These are phyloP conservation scores for Phytopythium litorale DNA, from an alignment of 352 stramenopile genomes.

Conservation along the genomic window DNA sequence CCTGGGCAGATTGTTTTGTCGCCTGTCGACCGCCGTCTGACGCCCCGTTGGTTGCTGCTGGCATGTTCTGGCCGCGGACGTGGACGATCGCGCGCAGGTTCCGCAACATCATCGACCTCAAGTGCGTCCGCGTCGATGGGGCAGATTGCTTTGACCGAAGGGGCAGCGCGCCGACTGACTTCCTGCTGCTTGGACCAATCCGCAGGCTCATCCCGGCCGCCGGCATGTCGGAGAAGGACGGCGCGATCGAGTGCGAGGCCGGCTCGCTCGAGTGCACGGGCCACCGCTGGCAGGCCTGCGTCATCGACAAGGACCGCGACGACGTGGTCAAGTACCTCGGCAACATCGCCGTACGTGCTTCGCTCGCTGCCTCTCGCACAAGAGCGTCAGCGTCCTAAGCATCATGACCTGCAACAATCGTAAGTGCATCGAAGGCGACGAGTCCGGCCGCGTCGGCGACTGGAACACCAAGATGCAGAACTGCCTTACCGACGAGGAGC, in stretches of 20 bases:
- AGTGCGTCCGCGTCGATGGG: slow-evolving; percentile 18
- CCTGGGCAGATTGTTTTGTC: not conserved
- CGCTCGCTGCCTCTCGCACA: not conserved
- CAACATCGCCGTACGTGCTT: slow-evolving; percentile 53
- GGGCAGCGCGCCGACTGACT: not conserved
- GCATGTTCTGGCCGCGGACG: not conserved
- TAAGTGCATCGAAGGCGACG: slow-evolving; percentile 74
- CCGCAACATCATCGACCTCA: slow-evolving; percentile 64
- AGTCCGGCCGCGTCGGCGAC: slow-evolving; percentile 61
- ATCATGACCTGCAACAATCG: not conserved
- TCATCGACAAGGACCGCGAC: slow-evolving; percentile 67
- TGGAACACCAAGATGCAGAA: slow-evolving; percentile 70
- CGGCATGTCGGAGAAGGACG: slow-evolving; percentile 65
- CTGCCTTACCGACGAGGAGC: slow-evolving; percentile 64
- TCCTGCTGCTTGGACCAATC: not conserved
- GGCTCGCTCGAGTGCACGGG: slow-evolving; percentile 68
- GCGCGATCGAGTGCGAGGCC: slow-evolving; percentile 54
- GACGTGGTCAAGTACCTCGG: slow-evolving; percentile 76
- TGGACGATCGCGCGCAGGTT: slow-evolving; percentile 29
- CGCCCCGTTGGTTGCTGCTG: no score
- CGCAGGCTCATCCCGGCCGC: slow-evolving; percentile 62
- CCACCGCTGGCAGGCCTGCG: slow-evolving; percentile 65
- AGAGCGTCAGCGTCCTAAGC: not conserved
- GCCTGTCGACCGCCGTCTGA: not conserved
- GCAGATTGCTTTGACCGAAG: no score